Base-by-base conservation (phyloP, 179 eudicot genomes). In the Actinidia arguta region DNA sequence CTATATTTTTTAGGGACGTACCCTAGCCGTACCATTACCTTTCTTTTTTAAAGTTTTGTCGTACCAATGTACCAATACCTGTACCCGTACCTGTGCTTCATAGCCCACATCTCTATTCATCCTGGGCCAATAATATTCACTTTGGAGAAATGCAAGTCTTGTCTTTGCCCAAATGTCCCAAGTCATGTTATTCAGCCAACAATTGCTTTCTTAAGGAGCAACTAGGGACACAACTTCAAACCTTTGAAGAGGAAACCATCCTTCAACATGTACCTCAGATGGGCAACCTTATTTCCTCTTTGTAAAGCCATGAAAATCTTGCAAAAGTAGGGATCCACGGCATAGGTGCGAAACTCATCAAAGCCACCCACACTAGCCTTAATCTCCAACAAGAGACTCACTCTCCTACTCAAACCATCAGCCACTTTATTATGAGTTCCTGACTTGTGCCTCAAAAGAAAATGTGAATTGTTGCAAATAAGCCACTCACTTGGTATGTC, bases 221-320 rank as follows among this genome's bases (percentile, higher is more conserved):
- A 17, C 24, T 14, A 27, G 62, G 78, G 52, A 74, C 62, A 51
- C 4, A 51, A 9, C 17, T 51, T 27, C 56, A 51, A 9, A 8
- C 44, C 36, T 31, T 14, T 51, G 42, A 73, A 74, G 42, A 74
- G 61, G 31, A 74, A 20, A 73, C 76, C 36, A 73, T 73, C 58
- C 58, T 73, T 73, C 42, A 24, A 22, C 36, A 11, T 47, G 56
- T 72, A 72, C 20, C 36, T 44, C 9, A 3, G 58, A 50, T 73
- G 20, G 76, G 76, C 56, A 24, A 58, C 59, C 56, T 39, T 18
- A 50, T 22, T 9, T 22, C 58, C 76, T 36, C 42, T 50, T 52
- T 73, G 18, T 50, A 50, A 39, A 50, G 59, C 76, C 50, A 3
- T 56, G 18, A 71, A 48, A 12, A 24, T 73, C 52, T 47, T 22